These are phyloP conservation scores for Oryza longistaminata DNA, from an alignment of 176 grass and related monocot species.

Conservation along the genomic window DNA sequence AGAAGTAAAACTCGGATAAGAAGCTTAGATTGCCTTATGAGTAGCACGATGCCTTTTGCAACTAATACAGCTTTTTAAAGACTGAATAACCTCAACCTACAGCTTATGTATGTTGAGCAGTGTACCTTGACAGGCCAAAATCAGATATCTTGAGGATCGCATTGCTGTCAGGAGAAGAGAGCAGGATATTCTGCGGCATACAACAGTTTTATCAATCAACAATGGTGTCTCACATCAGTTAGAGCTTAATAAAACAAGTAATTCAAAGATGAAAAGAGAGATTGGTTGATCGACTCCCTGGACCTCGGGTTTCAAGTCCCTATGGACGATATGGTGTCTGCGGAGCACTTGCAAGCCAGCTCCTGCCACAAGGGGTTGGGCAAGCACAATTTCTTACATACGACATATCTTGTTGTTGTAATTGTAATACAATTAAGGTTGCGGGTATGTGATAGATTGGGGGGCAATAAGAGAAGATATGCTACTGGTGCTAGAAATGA, in stretches of 20 bases:
- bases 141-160: slow-evolving; percentile 64
- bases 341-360: slow-evolving; percentile 54
- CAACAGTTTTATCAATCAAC: neutral
- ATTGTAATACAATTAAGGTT: neutral
- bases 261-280: neutral
- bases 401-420: slow-evolving; percentile 15
- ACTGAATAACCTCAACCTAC: no score
- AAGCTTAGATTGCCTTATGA: neutral
- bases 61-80: no score
- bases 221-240: neutral
- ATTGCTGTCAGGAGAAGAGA: slow-evolving; percentile 26
- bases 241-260: neutral
- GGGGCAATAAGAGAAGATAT: slow-evolving; percentile 2
- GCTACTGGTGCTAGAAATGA: neutral
- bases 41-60: neutral
- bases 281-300: no score
- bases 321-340: slow-evolving; percentile 59
- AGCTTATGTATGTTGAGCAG: neutral
- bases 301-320: slow-evolving; percentile 71
- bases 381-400: slow-evolving; percentile 11
- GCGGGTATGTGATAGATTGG: neutral
- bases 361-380: slow-evolving; percentile 51
- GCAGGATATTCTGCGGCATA: slow-evolving; percentile 53
- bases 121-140: slow-evolving; percentile 59
- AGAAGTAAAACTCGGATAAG: neutral